Base-by-base conservation (phyloP, 2,329 filamentous ascomycete species). In the Grosmannia huntii region DNA sequence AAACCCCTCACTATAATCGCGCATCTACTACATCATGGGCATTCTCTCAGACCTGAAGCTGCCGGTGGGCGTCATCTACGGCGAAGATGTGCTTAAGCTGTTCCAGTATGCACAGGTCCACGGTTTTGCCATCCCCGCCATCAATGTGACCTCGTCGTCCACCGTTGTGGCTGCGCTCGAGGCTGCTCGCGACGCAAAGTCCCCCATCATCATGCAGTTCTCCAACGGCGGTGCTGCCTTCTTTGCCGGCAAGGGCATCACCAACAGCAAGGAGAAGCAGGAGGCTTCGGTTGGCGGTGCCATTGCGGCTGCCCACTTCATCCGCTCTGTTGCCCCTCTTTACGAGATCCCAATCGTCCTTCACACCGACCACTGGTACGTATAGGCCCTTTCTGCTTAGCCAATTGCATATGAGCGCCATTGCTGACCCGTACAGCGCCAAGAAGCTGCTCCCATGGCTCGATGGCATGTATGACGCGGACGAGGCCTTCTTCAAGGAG, bases 371-470 rank as follows among this genome's bases (percentile, higher is more conserved):
- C 94, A 97, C 58, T 64, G 63, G 62, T 64, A 25, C 41, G 36
- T 57, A 44, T 27, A 10, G 10, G 31, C 41, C 19, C 19, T 27
- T 28, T 12, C 54, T 28, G 1, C 7, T 7, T 7, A 19, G 16
- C 16, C 41, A 7, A 44, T 12, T 44, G 41, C 7, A n/a, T 44
- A 1, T 1, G 41, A 19, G 12, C 7, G 11, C 4, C 28, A 12
- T 14, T 25, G n/a, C 55, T 60, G 48, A 59, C 51, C 7, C 81
- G 96, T 5, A 2, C 57, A 64, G 92, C 77, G 92, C 94, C 72
- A 97, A 97, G 88, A 97, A 97, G 86, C 89, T 97, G 60, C 85
- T 97, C 59, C 94, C 94, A 62, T 97, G 92, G 92, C 80, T 97
- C 72, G 91, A 96, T 70, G 91, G 91, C 72, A 91, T 96, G 85